Percentiles rank a stretch among this genome's conserved stretches.
phyloP scores from a whole-genome alignment of 2,329 filamentous ascomycete species.

The Colletotrichum tanaceti region DNA sequence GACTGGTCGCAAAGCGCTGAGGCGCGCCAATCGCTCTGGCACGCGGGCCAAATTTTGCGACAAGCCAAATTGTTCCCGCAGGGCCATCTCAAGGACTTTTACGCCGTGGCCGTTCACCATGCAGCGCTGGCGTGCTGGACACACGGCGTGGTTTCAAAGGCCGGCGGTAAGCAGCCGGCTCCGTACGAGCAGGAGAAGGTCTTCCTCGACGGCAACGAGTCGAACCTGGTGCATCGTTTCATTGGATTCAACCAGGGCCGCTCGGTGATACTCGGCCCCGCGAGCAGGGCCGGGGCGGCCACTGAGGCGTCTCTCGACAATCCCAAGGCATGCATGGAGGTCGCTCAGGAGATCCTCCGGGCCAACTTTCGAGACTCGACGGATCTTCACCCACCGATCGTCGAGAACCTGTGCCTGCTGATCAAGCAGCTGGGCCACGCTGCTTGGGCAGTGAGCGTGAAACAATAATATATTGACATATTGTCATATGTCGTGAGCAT shows the following conservation, averaged over 20 bases:
- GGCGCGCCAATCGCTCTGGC: constrained; percentile 72
- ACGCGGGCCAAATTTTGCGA: constrained; percentile 74
- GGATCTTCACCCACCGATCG: constrained; percentile 67
- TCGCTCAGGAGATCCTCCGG: constrained; percentile 67
- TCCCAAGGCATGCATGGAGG: constrained; percentile 68
- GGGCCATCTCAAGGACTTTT: constrained; percentile 71
- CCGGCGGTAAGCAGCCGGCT: constrained; percentile 45
- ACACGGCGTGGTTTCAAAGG: constrained; percentile 69
- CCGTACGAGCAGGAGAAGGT: constrained; percentile 53
- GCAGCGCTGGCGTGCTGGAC: constrained; percentile 76
- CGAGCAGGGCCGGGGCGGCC: constrained; percentile 46
- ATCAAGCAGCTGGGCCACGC: constrained; percentile 70
- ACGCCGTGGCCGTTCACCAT: constrained; percentile 76
- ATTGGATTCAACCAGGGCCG: constrained; percentile 65
- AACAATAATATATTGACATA: constrained; percentile 33
- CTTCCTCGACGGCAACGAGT: constrained; percentile 68
- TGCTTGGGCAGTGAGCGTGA: constrained; percentile 53
- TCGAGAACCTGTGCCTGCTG: constrained; percentile 74
- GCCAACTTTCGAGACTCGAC: constrained; percentile 60
- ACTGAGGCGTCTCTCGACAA: constrained; percentile 62
- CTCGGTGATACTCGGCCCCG: constrained; percentile 59
- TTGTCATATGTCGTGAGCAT: not conserved
- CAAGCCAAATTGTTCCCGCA: constrained; percentile 66
- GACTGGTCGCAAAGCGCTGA: constrained; percentile 68
- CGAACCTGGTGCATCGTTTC: constrained; percentile 66